A percentile compares a stretch with the other conserved stretches of the same genome.
These are phyloP conservation scores for Beta macrorhiza DNA, from an alignment of 179 eudicot species.

Conservation along the genomic window DNA sequence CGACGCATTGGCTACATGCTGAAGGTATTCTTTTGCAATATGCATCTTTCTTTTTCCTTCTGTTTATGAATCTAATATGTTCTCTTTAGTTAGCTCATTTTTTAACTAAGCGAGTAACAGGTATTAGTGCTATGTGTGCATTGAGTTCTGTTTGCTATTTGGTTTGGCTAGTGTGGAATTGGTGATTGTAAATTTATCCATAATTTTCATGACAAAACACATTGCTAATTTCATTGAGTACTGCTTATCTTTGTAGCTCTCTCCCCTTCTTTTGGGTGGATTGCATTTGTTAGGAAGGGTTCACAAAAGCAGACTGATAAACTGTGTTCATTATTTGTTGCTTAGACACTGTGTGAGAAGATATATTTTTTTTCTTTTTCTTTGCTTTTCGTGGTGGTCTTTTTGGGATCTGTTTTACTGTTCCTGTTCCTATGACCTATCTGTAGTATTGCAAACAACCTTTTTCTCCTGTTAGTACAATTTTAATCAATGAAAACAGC, in stretches of 20 bases:
- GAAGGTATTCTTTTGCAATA: slow-evolving; percentile 48
- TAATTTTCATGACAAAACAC: background rate
- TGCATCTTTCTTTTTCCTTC: background rate
- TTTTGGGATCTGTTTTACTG: background rate
- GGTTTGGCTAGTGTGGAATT: background rate
- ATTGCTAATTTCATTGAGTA: background rate
- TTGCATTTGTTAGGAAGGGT: background rate
- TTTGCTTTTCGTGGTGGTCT: background rate
- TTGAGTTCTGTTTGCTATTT: background rate
- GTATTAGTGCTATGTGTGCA: background rate
- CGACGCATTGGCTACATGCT: slow-evolving; percentile 62
- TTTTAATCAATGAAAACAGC: background rate
- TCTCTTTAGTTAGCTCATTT: slow-evolving; percentile 1
- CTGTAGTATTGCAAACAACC: background rate
- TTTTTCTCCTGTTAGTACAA: background rate
- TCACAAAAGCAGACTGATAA: background rate
- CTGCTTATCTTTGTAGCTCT: background rate
- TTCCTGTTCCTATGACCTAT: background rate
- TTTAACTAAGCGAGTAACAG: background rate
- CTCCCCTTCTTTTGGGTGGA: background rate
- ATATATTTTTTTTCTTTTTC: too few relatives aligned
- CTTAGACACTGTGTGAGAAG: too few relatives aligned
- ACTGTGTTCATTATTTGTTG: background rate
- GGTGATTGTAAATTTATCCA: background rate
- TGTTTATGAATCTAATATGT: slow-evolving; percentile 3